Evolutionary conservation across 306 rosid species (phyloP), one percentile per base, ranked within the genome.

Genomic region (Phaseolus lunatus): DNA sequence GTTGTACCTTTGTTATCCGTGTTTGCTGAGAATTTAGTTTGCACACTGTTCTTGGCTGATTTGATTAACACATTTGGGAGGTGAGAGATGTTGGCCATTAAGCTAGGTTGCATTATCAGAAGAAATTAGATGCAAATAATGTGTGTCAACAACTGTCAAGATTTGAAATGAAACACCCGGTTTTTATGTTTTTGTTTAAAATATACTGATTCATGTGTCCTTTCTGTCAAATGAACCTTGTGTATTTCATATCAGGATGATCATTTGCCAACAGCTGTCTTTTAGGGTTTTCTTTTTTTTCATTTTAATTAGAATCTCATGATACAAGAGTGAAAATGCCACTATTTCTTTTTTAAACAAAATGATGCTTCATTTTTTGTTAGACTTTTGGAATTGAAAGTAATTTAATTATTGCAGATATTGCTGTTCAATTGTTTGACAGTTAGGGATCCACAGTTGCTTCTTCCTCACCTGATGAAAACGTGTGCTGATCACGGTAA

Each of bases 371-470:
- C 75, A 15, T 20, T 49, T 43, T 22, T 62, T 37, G 24, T 72
- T 61, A 69, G 37, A 47, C 3, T 62, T 27, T 45, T 75, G 63
- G 56, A 65, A 12, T 81, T 76, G 80, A 80, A n/a, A 63, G 9
- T 69, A 53, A 49, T 58, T 75, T 64, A 65, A 76, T 70, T 72
- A 49, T 39, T 91, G 87, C 93, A 96, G 98, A 89, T 96, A 81
- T 81, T 96, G 83, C 84, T 96, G 76, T 96, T 96, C 88, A 92
- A 96, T 82, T 96, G 99, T 78, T 86, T 96, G 94, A 70, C 99
- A 3, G 98, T 91, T 56, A 84, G 99, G 80, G 97, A 92, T 83
- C 99, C 98, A 50, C 89, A 88, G 48, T 62, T 92, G 83, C 99
- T 96, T 77, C 97, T 96, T 75, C 99, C 97, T 23, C 80, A 67